These are phyloP conservation scores for Pugionium dolabratum DNA, from an alignment of 345 rosid genomes.

Conservation along the genomic window DNA sequence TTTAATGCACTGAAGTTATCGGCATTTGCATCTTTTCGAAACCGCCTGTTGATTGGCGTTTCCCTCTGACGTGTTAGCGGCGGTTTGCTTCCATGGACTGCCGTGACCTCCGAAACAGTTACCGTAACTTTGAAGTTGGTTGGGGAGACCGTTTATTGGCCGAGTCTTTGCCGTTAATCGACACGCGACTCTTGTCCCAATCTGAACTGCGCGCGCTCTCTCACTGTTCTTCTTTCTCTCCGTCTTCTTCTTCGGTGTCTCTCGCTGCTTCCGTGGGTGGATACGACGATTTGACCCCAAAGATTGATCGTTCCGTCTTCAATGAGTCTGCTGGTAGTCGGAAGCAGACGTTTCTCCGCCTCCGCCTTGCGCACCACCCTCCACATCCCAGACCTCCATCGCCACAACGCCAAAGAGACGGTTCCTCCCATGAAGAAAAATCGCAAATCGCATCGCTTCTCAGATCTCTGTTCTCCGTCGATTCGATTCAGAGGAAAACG, in stretches of 20 bases:
- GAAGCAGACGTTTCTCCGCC: conserved; percentile 87
- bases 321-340: conserved; percentile 96
- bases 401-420: conserved; percentile 33
- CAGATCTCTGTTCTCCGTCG: conserved; percentile 58
- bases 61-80: conserved; percentile 43
- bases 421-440: conserved; percentile 51
- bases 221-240: conserved; percentile 56
- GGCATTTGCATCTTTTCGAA: conserved; percentile 20
- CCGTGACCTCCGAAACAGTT: conserved; percentile 27
- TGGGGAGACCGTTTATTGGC: conserved; percentile 27
- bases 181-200: conserved; percentile 64
- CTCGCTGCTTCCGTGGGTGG: conserved; percentile 37
- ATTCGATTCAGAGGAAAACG: conserved; percentile 33
- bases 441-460: conserved; percentile 51
- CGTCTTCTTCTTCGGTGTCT: conserved; percentile 49
- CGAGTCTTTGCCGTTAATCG: conserved; percentile 60
- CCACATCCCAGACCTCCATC: conserved; percentile 36
- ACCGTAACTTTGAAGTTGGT: conserved; percentile 14
- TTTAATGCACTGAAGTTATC: background rate
- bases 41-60: conserved; percentile 21
- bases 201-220: conserved; percentile 68
- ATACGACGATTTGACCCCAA: conserved; percentile 58
- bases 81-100: conserved; percentile 40
- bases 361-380: conserved; percentile 67
- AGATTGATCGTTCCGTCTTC: conserved; percentile 86